A percentile compares a stretch with the other conserved stretches of the same genome.
Evolutionary conservation across 805 yeast species (phyloP).

Genomic region (Dipodascus albidus): DNA sequence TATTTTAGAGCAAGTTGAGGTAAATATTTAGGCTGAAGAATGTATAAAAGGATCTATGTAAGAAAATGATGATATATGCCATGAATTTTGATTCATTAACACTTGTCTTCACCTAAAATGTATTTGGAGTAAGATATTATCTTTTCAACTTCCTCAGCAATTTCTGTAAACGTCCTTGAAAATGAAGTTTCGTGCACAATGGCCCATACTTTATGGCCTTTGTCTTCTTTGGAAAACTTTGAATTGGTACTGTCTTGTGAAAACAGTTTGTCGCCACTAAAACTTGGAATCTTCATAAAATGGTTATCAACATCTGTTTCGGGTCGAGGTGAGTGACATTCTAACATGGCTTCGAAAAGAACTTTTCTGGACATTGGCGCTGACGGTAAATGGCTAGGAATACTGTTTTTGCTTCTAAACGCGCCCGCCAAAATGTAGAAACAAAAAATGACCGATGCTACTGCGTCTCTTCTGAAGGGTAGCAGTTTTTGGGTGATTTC

Average conservation of each 20-base stretch:
- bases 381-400: constrained; percentile 37
- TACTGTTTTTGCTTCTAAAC: constrained; percentile 25
- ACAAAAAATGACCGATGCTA: constrained; percentile 33
- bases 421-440: constrained; percentile 35
- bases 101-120: constrained; percentile 33
- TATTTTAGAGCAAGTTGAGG: too few species aligned
- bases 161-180: constrained; percentile 36
- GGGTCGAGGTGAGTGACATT: constrained; percentile 19
- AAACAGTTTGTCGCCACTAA: constrained; percentile 14
- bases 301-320: neutral
- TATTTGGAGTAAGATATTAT: constrained; percentile 29
- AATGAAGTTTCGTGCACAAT: constrained; percentile 40
- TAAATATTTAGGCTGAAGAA: neutral
- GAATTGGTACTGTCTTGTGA: neutral
- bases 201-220: constrained; percentile 29
- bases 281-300: constrained; percentile 1
- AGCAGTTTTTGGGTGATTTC: constrained; percentile 29
- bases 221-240: constrained; percentile 2
- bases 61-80: too few species aligned
- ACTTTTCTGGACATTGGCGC: constrained; percentile 32
- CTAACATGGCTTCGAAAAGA: constrained; percentile 30
- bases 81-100: too few species aligned
- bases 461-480: constrained; percentile 37
- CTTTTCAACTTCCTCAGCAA: constrained; percentile 33
- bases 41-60: neutral